Conservation (phyloP, 164 flowering plant genomes). For the Platanus orientalis region DNA sequence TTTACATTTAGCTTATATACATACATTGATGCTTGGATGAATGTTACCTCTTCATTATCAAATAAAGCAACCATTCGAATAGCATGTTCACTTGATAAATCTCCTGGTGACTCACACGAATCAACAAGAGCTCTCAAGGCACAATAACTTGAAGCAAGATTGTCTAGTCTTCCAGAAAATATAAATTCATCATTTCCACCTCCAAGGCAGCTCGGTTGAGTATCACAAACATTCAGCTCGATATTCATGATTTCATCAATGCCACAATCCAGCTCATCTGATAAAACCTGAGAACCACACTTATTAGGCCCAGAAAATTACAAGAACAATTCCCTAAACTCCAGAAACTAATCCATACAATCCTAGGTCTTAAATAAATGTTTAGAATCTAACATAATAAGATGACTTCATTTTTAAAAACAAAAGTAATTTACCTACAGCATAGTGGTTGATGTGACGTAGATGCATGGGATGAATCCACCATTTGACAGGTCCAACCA, state of each 20-base stretch:
- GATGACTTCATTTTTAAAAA: not conserved
- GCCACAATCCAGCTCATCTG: conserved; percentile 64
- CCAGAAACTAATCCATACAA: not conserved
- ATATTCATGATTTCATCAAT: conserved; percentile 63
- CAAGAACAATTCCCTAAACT: not conserved
- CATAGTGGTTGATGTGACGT: no score
- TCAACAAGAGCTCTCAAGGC: conserved; percentile 88
- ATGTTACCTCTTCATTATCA: conserved; percentile 90
- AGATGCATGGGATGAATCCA: no score
- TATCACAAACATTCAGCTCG: conserved; percentile 87
- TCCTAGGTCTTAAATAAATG: not conserved
- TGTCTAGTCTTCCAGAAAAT: conserved; percentile 92
- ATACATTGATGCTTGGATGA: no score
- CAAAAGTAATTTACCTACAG: not conserved
- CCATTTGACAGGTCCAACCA: not conserved
- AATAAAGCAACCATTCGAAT: conserved; percentile 90
- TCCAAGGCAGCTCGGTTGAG: conserved; percentile 95
- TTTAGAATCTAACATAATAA: not conserved
- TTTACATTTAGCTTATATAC: no score
- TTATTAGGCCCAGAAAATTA: conserved; percentile 4
- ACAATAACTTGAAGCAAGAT: conserved; percentile 91
- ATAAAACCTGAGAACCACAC: conserved; percentile 44
- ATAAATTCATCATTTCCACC: conserved; percentile 91
- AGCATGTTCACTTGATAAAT: conserved; percentile 65
- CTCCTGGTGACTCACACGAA: conserved; percentile 52